Percentiles rank a stretch among this genome's conserved stretches.
These are phyloP conservation scores for Silene latifolia DNA, from an alignment of 148 eudicot species.

Conservation along the genomic window DNA sequence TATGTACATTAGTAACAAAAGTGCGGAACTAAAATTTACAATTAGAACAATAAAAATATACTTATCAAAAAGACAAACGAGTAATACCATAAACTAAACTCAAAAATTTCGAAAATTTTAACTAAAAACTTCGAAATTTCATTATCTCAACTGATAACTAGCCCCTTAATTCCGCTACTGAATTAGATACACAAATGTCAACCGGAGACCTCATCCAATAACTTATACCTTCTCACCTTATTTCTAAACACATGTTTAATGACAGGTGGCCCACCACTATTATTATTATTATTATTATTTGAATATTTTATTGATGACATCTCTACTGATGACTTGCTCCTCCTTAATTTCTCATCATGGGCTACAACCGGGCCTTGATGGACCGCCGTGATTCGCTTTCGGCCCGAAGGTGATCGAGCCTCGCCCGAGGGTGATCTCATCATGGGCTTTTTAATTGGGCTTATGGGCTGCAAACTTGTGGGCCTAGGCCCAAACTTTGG, in stretches of 20 bases:
- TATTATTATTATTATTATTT: background rate
- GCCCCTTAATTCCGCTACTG: background rate
- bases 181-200: conserved; percentile 1
- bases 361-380: conserved; percentile 15
- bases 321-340: conserved; percentile 46
- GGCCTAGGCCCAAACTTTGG: conserved; percentile 15
- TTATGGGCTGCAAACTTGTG: conserved; percentile 22
- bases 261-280: conserved; percentile 27
- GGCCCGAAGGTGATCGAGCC: conserved; percentile 26
- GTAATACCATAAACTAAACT: too few species aligned
- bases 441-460: conserved; percentile 42
- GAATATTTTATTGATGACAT: conserved; percentile 16
- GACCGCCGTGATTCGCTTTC: conserved; percentile 29
- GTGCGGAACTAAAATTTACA: too few species aligned
- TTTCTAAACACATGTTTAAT: conserved; percentile 51
- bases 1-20: too few species aligned
- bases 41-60: too few species aligned
- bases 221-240: conserved; percentile 75
- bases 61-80: too few species aligned
- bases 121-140: too few species aligned
- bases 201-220: conserved; percentile 61
- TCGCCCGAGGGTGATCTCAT: conserved; percentile 18
- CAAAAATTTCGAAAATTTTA: too few species aligned
- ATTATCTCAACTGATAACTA: too few species aligned
- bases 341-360: conserved; percentile 30